Base-by-base conservation (phyloP, 371 early-diverging fungal genomes). In the Mucor velutinosus region DNA sequence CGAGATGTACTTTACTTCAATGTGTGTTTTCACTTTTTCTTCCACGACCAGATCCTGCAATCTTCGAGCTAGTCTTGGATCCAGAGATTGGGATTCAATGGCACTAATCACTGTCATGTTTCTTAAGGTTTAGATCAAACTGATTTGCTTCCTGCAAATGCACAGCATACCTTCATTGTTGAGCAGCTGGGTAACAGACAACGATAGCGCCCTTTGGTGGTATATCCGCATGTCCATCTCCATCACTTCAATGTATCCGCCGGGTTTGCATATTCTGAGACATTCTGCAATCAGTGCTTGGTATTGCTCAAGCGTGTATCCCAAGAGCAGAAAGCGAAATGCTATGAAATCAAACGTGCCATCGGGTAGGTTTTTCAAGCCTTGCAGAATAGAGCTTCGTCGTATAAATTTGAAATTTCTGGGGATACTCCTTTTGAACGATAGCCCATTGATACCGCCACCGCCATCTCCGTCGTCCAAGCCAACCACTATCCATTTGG, bases 141-240 rank as follows among this genome's bases (percentile, higher is more conserved):
- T 6, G 45, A 23, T 51, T 10, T 21, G 37, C 37, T 33, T 23
- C 25, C n/a, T n/a, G 32, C 11, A 58, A 14, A 57, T 45, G 19
- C 14, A 45, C 33, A 45, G 27, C 30, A 62, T 72, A 81, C 82
- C 79, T 81, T 81, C 76, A 25, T 71, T 66, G 63, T 81, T 81
- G 8, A 79, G 41, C 23, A 43, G 49, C 35, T 75, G 74, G 23
- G 76, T 76, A 57, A 71, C 59, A 10, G 76, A 55, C 21, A 67
- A 63, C 3, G 70, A 65, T 12, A 60, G 12, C 1, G 67, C 58
- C 19, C 60, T 64, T 15, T 76, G 73, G 58, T 76, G 66, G 58
- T 82, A 82, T 27, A 80, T 80, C 19, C 78, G 66, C 72, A 82
- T 66, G 35, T 80, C 83, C 67, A 76, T 65, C 39, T 82, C 83